These are phyloP conservation scores for Colletotrichum cuscutae DNA, from an alignment of 2,329 filamentous ascomycete species.

Conservation along the genomic window DNA sequence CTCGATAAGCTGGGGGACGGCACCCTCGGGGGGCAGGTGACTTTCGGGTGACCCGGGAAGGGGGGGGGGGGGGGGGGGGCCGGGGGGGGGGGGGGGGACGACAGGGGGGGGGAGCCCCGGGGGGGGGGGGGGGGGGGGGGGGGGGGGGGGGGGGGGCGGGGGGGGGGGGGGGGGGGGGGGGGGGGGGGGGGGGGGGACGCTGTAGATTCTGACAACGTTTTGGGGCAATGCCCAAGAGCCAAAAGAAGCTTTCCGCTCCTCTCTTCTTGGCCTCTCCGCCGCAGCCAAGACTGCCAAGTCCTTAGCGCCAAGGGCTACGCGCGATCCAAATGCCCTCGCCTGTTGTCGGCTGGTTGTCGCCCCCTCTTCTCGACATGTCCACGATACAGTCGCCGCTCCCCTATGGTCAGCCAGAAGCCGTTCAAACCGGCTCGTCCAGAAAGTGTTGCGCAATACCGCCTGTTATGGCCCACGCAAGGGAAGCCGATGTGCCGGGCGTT, in stretches of 20 bases:
- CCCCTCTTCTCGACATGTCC: slow-evolving; percentile 19
- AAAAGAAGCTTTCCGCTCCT: slow-evolving; percentile 36
- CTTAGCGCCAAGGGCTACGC: slow-evolving; percentile 34
- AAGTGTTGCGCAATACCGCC: slow-evolving; percentile 32
- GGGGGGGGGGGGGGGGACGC: neutral
- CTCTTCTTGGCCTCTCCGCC: slow-evolving; percentile 35
- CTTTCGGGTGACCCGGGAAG: neutral
- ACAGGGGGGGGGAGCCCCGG: too few relatives aligned
- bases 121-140: too few relatives aligned
- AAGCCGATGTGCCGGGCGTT: slow-evolving; percentile 27
- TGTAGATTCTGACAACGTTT: neutral
- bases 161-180: too few relatives aligned
- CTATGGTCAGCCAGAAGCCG: slow-evolving; percentile 27
- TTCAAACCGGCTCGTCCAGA: slow-evolving; percentile 31
- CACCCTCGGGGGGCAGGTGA: slow-evolving; percentile 10
- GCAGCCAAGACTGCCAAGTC: slow-evolving; percentile 33
- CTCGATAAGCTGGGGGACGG: slow-evolving; percentile 2
- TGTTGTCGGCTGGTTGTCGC: neutral
- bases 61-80: too few relatives aligned
- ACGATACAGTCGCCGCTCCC: slow-evolving; percentile 8
- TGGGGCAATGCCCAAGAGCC: slow-evolving; percentile 26
- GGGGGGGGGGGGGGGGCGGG: too few relatives aligned
- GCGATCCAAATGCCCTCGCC: slow-evolving; percentile 27
- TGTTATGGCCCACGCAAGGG: slow-evolving; percentile 29
- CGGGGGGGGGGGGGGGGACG: too few relatives aligned